phyloP scores from a whole-genome alignment of 2,329 filamentous ascomycete genomes.

The Aureobasidium sp. region DNA sequence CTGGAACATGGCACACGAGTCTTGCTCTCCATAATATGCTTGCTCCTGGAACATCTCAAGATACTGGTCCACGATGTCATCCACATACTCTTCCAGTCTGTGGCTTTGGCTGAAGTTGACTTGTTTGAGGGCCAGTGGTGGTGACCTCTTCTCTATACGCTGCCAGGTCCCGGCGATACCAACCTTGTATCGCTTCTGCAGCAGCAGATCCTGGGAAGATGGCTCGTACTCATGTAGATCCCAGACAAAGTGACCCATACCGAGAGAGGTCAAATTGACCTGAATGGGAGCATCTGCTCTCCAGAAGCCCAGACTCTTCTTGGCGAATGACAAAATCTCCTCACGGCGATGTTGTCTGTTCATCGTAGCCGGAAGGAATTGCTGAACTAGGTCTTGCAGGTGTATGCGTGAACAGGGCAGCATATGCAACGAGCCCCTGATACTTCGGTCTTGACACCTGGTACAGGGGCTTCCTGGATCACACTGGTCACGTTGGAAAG shows the following conservation, averaged over 20 bases:
- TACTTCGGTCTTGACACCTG: slow-evolving; percentile 28
- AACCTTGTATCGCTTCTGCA: slow-evolving; percentile 36
- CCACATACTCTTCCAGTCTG: slow-evolving; percentile 40
- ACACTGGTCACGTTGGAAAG: slow-evolving; percentile 36
- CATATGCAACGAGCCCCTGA: slow-evolving; percentile 33
- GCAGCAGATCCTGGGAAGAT: slow-evolving; percentile 32
- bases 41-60: slow-evolving; percentile 36
- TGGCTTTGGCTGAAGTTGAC: slow-evolving; percentile 39
- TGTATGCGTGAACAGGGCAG: slow-evolving; percentile 42
- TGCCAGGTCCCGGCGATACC: slow-evolving; percentile 20
- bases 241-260: slow-evolving; percentile 38
- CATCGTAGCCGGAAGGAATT: slow-evolving; percentile 35
- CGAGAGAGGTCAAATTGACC: slow-evolving; percentile 37
- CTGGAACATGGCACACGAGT: neutral
- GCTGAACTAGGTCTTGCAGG: slow-evolving; percentile 36
- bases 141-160: slow-evolving; percentile 34
- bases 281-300: slow-evolving; percentile 31
- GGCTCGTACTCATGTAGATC: slow-evolving; percentile 43
- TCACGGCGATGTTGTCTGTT: neutral
- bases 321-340: slow-evolving; percentile 31
- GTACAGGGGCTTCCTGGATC: slow-evolving; percentile 25
- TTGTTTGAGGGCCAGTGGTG: slow-evolving; percentile 40
- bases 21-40: slow-evolving; percentile 39
- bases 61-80: slow-evolving; percentile 35
- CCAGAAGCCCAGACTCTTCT: slow-evolving; percentile 34